Percentiles rank a stretch among this genome's conserved stretches.
phyloP scores from a whole-genome alignment of 148 eudicot species.

The Nyssa sinensis region DNA sequence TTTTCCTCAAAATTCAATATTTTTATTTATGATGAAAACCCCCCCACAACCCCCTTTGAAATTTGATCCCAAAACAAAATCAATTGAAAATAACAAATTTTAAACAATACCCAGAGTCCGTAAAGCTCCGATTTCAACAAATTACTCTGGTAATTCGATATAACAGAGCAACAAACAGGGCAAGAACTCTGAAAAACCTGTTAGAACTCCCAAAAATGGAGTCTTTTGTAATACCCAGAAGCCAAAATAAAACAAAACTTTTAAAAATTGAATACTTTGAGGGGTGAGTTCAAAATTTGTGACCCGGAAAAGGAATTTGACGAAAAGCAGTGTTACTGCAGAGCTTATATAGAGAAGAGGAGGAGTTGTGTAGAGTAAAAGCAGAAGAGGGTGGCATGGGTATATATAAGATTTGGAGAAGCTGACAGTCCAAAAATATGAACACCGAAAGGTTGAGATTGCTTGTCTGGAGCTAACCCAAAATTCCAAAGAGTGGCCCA shows the following conservation, averaged over 20 bases:
- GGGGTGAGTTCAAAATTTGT: slow-evolving; percentile 1
- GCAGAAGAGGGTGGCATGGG: slow-evolving; percentile 23
- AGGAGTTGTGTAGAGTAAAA: slow-evolving; percentile 23
- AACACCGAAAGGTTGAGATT: slow-evolving; percentile 51
- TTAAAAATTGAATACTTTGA: background rate
- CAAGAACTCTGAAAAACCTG: slow-evolving; percentile 14
- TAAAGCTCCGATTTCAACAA: background rate
- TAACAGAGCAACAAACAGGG: background rate
- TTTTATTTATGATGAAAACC: slow-evolving; percentile 19
- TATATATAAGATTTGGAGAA: slow-evolving; percentile 56
- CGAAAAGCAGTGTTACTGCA: background rate
- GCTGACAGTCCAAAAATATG: slow-evolving; percentile 28
- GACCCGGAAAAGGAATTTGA: slow-evolving; percentile 8
- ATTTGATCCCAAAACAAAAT: slow-evolving; percentile 14
- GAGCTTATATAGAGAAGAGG: slow-evolving; percentile 5
- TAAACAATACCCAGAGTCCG: slow-evolving; percentile 23
- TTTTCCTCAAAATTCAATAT: slow-evolving; percentile 34
- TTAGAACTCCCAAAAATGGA: slow-evolving; percentile 21
- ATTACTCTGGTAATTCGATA: background rate
- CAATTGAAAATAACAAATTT: background rate
- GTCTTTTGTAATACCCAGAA: slow-evolving; percentile 22
- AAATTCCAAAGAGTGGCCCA: slow-evolving; percentile 49
- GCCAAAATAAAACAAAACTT: slow-evolving; percentile 16
- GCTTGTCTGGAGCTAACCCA: slow-evolving; percentile 49
- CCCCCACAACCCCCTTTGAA: slow-evolving; percentile 29